Base-by-base conservation (phyloP, 768 basidiomycete species). In the Boletus subparvulus region DNA sequence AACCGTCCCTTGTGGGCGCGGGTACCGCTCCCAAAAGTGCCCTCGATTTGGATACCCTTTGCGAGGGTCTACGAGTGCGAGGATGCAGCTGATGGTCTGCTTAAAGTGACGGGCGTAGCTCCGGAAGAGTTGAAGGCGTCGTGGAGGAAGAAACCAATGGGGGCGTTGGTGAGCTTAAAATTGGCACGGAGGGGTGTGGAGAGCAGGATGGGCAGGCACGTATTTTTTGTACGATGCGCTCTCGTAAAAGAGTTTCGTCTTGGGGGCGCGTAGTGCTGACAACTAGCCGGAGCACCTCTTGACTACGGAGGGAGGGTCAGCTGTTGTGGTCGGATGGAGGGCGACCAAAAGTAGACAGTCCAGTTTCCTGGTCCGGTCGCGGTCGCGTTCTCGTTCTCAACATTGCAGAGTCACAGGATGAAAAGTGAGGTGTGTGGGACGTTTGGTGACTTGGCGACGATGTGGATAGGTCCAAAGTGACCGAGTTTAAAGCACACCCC, bases 81-180 rank as follows among this genome's bases (percentile, higher is more conserved):
- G 73, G 33, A 94, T 93, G 1, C 92, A 83, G 58, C 82, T 83
- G 33, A 91, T 89, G 0, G 91, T 92, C 76, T 93, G 90, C 60
- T 92, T 64, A 73, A 92, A 94, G 68, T 93, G 92, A 16, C 91
- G 78, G 0, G 91, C 90, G 61, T 85, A 89, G 69, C 84, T n/a
- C n/a, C 96, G 28, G 91, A 93, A 41, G 86, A 89, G 4, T 95
- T 96, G 76, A 97, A 98, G 3, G 96, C 92, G 54, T 95, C 94
- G 69, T 98, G 96, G 74, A 97, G 83, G 81, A 98, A 98, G 83
- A 98, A 97, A 3, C 90, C 83, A 57, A 82, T 80, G 43, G 74
- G 3, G 1, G 75, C 76, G 14, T 72, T 54, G 13, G 65, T 48
- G 8, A 92, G 69, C 66, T 80, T 52, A 21, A 21, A 21, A 21